Percentiles rank a stretch among this genome's conserved stretches.
These are phyloP conservation scores for Phytophthora chlamydospora DNA, from an alignment of 352 stramenopile genomes.

Conservation along the genomic window DNA sequence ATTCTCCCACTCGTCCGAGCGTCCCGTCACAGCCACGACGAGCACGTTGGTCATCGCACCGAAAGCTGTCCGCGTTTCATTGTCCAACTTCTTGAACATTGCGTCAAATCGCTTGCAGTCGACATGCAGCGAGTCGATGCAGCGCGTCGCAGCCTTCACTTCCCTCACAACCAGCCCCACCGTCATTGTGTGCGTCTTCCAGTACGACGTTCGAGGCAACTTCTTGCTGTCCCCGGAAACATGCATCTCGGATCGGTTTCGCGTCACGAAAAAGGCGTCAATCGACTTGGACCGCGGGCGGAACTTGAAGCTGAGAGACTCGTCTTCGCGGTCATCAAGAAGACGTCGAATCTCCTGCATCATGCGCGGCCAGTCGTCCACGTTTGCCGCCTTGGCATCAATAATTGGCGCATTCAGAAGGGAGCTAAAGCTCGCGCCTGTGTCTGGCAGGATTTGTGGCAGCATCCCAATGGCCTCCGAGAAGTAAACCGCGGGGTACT, in stretches of 20 bases:
- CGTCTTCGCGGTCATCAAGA: too few species aligned
- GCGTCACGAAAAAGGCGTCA: too few species aligned
- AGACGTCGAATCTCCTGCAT: too few species aligned
- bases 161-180: not conserved
- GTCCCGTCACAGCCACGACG: not conserved
- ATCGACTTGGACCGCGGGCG: too few species aligned
- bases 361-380: not conserved
- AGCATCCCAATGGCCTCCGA: not conserved
- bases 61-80: not conserved
- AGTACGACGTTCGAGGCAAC: too few species aligned
- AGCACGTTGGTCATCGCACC: slow-evolving; percentile 1
- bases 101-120: not conserved
- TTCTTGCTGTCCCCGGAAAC: too few species aligned
- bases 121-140: not conserved
- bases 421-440: too few species aligned
- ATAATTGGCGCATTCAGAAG: not conserved
- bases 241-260: too few species aligned
- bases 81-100: not conserved
- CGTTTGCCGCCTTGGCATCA: not conserved
- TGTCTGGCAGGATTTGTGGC: not conserved
- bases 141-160: not conserved
- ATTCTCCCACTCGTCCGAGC: not conserved
- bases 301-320: too few species aligned
- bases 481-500: not conserved
- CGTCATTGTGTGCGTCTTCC: too few species aligned